Percentiles rank a stretch among this genome's conserved stretches.
These are phyloP conservation scores for Halenospora varia DNA, from an alignment of 495 filamentous ascomycete species.

Conservation along the genomic window DNA sequence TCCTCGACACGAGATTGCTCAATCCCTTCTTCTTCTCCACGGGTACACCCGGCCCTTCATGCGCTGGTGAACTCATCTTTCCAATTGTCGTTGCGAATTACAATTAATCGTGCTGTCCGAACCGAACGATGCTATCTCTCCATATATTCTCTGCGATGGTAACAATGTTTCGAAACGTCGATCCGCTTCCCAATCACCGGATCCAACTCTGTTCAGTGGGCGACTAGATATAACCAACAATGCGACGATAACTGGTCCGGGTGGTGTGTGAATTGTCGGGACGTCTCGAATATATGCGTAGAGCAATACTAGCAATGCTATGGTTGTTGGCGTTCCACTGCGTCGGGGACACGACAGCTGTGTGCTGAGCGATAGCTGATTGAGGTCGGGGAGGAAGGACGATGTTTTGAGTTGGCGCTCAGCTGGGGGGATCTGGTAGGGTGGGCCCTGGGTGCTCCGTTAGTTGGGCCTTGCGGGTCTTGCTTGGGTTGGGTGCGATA, in stretches of 20 bases:
- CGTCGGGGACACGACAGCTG: neutral
- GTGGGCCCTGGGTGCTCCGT: neutral
- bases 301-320: neutral
- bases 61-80: constrained; percentile 20
- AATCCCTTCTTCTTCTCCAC: constrained; percentile 56
- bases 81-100: constrained; percentile 1
- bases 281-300: neutral
- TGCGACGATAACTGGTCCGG: neutral
- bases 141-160: neutral
- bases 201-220: neutral
- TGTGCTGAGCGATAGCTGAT: constrained; percentile 12
- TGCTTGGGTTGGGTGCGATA: too few species aligned
- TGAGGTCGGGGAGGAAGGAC: neutral
- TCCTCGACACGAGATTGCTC: constrained; percentile 56
- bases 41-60: constrained; percentile 10
- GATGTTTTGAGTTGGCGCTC: neutral
- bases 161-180: neutral
- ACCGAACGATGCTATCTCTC: constrained; percentile 2
- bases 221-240: neutral
- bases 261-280: constrained; percentile 1
- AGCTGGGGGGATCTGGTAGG: neutral
- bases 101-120: neutral
- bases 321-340: neutral
- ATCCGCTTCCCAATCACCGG: neutral
- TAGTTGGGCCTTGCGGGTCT: too few species aligned